Evolutionary conservation across 2,329 filamentous ascomycete species (phyloP).

Genomic region (Trichophyton equinum): DNA sequence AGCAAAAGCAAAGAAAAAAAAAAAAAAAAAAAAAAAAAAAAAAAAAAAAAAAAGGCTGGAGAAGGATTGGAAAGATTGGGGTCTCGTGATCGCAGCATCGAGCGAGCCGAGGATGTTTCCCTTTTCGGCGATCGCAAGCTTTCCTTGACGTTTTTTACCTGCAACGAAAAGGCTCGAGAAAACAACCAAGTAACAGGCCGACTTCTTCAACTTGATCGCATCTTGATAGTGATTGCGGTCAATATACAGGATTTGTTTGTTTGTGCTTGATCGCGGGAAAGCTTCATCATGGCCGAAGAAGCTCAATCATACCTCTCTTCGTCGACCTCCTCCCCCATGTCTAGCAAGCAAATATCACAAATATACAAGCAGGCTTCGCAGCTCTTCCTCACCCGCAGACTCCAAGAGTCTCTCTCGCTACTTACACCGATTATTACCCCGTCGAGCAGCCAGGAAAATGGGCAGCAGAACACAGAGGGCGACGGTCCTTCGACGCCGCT

Average conservation of each 20-base stretch:
- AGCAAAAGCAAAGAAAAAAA: no score
- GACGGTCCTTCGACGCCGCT: slow-evolving; percentile 34
- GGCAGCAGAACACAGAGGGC: slow-evolving; percentile 33
- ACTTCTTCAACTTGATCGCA: not conserved
- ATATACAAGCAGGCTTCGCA: slow-evolving; percentile 89
- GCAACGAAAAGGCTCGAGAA: not conserved
- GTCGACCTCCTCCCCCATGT: slow-evolving; percentile 52
- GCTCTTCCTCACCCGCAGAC: slow-evolving; percentile 82
- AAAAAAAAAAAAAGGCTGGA: no score
- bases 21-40: no score
- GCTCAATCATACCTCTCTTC: slow-evolving; percentile 20
- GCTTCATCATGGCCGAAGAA: not conserved
- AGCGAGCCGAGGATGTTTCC: not conserved
- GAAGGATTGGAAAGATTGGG: not conserved
- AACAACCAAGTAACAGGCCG: not conserved
- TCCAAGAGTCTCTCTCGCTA: slow-evolving; percentile 78
- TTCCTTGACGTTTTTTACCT: not conserved
- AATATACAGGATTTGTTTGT: not conserved
- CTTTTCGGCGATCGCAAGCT: not conserved
- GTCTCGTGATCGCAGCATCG: not conserved
- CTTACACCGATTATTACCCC: slow-evolving; percentile 69
- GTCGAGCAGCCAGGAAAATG: slow-evolving; percentile 23
- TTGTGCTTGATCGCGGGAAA: not conserved
- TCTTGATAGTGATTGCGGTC: not conserved
- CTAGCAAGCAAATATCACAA: slow-evolving; percentile 67